These are phyloP conservation scores for Pinus albicaulis DNA, from an alignment of 75 land plant genomes.

Conservation along the genomic window DNA sequence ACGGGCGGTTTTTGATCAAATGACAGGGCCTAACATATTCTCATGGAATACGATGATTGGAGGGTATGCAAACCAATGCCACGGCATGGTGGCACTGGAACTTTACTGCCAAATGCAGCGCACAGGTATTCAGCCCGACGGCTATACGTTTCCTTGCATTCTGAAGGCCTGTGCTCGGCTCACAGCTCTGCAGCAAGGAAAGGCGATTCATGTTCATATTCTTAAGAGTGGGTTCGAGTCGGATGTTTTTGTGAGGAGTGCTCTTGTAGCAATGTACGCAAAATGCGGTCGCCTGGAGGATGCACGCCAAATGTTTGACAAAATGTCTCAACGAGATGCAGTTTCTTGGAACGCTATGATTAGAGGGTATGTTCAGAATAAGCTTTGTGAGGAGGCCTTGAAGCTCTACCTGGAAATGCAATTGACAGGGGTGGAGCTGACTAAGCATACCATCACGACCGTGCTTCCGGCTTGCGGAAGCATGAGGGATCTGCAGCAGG, in stretches of 20 bases:
- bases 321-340: constrained; percentile 12
- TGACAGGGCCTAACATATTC: background rate
- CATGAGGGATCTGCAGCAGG: constrained; percentile 17
- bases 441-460: constrained; percentile 10
- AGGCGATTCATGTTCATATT: constrained; percentile 16
- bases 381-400: background rate
- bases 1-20: constrained; percentile 1
- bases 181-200: constrained; percentile 4
- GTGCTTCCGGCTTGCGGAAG: constrained; percentile 34
- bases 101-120: constrained; percentile 12
- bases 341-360: constrained; percentile 22
- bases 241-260: constrained; percentile 18
- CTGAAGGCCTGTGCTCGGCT: constrained; percentile 27
- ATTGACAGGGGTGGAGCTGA: background rate
- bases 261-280: constrained; percentile 4
- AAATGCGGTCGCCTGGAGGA: constrained; percentile 7
- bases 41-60: constrained; percentile 16
- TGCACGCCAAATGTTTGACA: constrained; percentile 11
- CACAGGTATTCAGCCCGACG: background rate
- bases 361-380: constrained; percentile 13
- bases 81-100: constrained; percentile 6
- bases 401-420: constrained; percentile 10
- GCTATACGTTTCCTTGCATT: constrained; percentile 32
- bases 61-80: constrained; percentile 14
- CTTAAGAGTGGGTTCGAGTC: constrained; percentile 14